A percentile compares a stretch with the other conserved stretches of the same genome.
Conservation (phyloP, 176 grass and related monocot genomes). For the Phragmites australis region DNA sequence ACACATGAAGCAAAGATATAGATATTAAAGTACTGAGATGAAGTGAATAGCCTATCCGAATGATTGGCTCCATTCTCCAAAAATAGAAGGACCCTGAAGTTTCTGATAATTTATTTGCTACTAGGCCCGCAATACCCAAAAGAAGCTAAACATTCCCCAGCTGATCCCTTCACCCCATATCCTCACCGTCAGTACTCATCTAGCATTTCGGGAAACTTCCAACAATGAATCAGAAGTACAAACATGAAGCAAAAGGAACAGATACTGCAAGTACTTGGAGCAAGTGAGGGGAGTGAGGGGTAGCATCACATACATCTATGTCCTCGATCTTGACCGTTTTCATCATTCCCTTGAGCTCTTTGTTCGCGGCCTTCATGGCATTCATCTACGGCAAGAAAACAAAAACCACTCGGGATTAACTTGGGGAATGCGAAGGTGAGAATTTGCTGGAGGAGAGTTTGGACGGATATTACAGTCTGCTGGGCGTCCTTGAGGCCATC, state of each 20-base stretch:
- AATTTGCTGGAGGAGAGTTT: not conserved
- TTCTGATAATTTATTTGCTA: not conserved
- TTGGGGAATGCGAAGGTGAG: not conserved
- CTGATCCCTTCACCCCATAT: not conserved
- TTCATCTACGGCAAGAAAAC: slow-evolving; percentile 52
- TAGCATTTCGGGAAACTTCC: not conserved
- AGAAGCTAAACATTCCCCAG: not conserved
- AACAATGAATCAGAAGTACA: not conserved
- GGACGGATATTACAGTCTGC: slow-evolving; percentile 62
- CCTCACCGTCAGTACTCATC: not conserved
- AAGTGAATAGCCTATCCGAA: not conserved
- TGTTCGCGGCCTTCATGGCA: slow-evolving; percentile 88
- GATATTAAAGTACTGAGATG: too few relatives aligned
- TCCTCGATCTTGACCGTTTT: slow-evolving; percentile 90
- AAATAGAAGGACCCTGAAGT: not conserved
- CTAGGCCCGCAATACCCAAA: not conserved
- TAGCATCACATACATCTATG: slow-evolving; percentile 68
- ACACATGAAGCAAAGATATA: too few relatives aligned
- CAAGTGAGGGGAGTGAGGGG: not conserved
- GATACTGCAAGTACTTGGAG: not conserved
- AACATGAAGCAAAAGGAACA: not conserved
- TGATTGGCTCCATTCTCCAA: not conserved
- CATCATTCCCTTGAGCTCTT: slow-evolving; percentile 98
- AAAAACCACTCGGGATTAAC: not conserved
- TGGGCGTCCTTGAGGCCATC: slow-evolving; percentile 94